Conservation (phyloP, 1,139 yeast species). For the Debaryomyces subglobosus region DNA sequence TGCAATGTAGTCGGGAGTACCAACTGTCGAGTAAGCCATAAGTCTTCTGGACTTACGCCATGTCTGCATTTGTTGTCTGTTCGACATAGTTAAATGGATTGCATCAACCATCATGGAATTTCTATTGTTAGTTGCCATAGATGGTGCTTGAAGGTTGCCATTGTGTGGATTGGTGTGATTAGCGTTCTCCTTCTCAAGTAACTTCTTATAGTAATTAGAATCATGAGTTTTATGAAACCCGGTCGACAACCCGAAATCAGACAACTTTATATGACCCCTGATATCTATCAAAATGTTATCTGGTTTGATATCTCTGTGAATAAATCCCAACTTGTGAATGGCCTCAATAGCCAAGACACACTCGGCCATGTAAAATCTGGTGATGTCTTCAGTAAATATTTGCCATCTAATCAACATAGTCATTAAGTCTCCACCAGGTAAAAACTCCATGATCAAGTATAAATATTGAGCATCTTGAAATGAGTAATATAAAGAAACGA, state of each 20-base stretch:
- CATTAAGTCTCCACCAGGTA: conserved; percentile 88
- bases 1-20: conserved; percentile 98
- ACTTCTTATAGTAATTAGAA: conserved; percentile 72
- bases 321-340: conserved; percentile 76
- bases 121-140: conserved; percentile 34
- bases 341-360: conserved; percentile 86
- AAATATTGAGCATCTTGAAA: conserved; percentile 78
- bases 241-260: conserved; percentile 83
- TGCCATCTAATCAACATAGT: conserved; percentile 89
- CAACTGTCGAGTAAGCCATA: conserved; percentile 98
- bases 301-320: conserved; percentile 80
- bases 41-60: conserved; percentile 96
- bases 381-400: conserved; percentile 80
- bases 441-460: conserved; percentile 79
- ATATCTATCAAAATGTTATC: conserved; percentile 81
- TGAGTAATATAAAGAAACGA: conserved; percentile 77
- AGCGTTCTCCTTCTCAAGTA: conserved; percentile 61
- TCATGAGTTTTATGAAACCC: conserved; percentile 88
- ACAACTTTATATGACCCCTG: conserved; percentile 75
- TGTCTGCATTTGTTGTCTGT: conserved; percentile 96
- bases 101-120: conserved; percentile 94
- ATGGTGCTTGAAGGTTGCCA: conserved; percentile 13
- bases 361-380: conserved; percentile 84
- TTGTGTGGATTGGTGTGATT: conserved; percentile 29
- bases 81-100: conserved; percentile 91